Evolutionary conservation across 768 basidiomycete species (phyloP), one percentile per base, ranked within the genome.

Genomic region (Tremella fuciformis): DNA sequence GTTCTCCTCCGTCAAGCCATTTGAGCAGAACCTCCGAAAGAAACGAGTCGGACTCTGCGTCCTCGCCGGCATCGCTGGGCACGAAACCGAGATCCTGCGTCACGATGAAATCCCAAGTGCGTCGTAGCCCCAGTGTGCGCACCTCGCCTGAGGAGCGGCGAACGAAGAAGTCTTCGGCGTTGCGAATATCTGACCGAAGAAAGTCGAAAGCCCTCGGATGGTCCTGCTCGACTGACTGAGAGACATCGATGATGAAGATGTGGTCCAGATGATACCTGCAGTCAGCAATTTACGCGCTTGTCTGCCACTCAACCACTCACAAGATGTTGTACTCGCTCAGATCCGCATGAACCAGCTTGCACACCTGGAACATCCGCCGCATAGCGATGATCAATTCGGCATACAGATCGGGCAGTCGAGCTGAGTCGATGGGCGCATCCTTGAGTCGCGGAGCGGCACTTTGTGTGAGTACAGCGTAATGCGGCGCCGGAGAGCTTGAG

Each of bases 291-390:
- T 9, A 8, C 13, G 8, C 19, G 16, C 9, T n/a, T 11, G 16
- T 25, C 22, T 18, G 8, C 42, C 6, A 15, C n/a, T 4, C 3
- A 9, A 0, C 34, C 7, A 74, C 78, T 62, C 85, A 94, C 71
- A 99, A 83, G 67, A 99, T 86, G 75, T 99, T 99, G 83, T 99
- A 99, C 76, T 99, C 96, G 55, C 89, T 92, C 53, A 99, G 82
- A 81, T 99, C 96, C 50, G 94, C 96, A 70, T 99, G 96, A 0
- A 99, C 94, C 58, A 99, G 85, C 58, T 85, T 87, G 83, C 96
- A 98, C 41, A 82, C 81, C 65, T 91, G 87, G 77, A 87, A 99
- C 82, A 99, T 88, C 55, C 80, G 83, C 58, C 94, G 85, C 44
- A 92, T 81, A 57, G 83, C 83, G 66, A 89, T 82, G 34, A 98